phyloP scores from a whole-genome alignment of 495 filamentous ascomycete genomes.

The Aspergillus sclerotiicarbonarius region DNA sequence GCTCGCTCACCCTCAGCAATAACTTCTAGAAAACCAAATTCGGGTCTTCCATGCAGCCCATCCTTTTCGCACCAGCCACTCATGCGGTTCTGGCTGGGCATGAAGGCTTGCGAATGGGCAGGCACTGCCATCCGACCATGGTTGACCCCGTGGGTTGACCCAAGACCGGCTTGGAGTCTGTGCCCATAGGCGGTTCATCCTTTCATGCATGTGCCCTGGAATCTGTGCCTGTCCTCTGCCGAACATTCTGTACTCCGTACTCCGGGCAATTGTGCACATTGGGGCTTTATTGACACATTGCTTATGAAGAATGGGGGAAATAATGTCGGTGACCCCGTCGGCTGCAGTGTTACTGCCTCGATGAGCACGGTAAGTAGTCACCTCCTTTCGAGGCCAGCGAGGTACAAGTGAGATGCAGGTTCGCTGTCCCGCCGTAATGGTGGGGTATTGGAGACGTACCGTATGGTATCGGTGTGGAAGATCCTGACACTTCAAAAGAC shows the following conservation, averaged over 20 bases:
- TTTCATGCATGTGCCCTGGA: slow-evolving; percentile 8
- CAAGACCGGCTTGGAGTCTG: neutral
- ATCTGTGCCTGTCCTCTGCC: neutral
- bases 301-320: neutral
- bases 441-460: neutral
- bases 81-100: slow-evolving; percentile 10
- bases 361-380: neutral
- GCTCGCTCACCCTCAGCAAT: slow-evolving; percentile 6
- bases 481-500: neutral
- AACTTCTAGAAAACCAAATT: slow-evolving; percentile 25
- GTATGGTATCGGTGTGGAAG: slow-evolving; percentile 1
- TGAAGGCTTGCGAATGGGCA: slow-evolving; percentile 17
- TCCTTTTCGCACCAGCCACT: slow-evolving; percentile 7
- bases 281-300: neutral
- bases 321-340: neutral
- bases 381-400: neutral
- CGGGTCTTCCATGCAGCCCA: slow-evolving; percentile 21
- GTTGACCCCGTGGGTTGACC: slow-evolving; percentile 1
- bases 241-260: neutral
- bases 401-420: neutral
- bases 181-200: neutral
- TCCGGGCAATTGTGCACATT: neutral
- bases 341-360: slow-evolving; percentile 1
- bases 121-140: slow-evolving; percentile 13
- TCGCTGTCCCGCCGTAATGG: neutral